Evolutionary conservation across 768 basidiomycete genomes (phyloP).

Genomic region (Leucosporidium yakuticum): DNA sequence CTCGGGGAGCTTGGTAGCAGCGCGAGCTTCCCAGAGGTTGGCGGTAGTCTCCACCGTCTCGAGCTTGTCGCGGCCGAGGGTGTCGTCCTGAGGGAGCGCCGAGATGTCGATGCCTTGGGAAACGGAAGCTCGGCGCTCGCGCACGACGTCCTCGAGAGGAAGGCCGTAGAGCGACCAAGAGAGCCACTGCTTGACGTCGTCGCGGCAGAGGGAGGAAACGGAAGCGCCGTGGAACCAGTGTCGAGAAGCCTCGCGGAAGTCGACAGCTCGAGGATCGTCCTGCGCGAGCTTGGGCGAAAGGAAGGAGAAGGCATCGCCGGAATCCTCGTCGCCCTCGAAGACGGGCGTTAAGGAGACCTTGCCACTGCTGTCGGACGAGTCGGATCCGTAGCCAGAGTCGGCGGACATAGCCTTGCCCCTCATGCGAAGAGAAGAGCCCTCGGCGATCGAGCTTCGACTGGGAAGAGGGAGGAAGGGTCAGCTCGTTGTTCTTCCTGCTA

Average conservation of each 20-base stretch:
- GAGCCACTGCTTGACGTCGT: slow-evolving; percentile 26
- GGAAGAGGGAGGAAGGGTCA: too few relatives aligned
- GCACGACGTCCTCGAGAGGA: slow-evolving; percentile 12
- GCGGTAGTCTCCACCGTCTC: neutral
- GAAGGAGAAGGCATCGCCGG: neutral
- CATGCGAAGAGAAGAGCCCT: too few relatives aligned
- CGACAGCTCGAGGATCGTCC: slow-evolving; percentile 25
- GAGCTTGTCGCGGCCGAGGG: slow-evolving; percentile 6
- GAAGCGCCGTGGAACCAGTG: slow-evolving; percentile 21
- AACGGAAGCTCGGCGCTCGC: slow-evolving; percentile 9
- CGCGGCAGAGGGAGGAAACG: slow-evolving; percentile 4
- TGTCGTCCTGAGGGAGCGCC: slow-evolving; percentile 1
- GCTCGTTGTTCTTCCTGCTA: neutral
- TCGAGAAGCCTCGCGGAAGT: slow-evolving; percentile 17
- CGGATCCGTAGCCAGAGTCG: slow-evolving; percentile 6
- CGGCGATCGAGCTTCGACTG: too few relatives aligned
- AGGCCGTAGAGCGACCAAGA: slow-evolving; percentile 27
- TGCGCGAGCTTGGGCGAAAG: neutral
- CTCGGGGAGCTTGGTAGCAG: slow-evolving; percentile 10
- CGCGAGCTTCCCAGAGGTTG: slow-evolving; percentile 25
- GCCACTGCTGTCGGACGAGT: slow-evolving; percentile 1
- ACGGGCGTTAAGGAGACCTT: neutral
- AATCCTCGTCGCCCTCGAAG: neutral
- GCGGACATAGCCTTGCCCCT: too few relatives aligned
- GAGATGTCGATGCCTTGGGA: neutral